Base-by-base conservation (phyloP, 441 rosid species). In the Iberis amara region DNA sequence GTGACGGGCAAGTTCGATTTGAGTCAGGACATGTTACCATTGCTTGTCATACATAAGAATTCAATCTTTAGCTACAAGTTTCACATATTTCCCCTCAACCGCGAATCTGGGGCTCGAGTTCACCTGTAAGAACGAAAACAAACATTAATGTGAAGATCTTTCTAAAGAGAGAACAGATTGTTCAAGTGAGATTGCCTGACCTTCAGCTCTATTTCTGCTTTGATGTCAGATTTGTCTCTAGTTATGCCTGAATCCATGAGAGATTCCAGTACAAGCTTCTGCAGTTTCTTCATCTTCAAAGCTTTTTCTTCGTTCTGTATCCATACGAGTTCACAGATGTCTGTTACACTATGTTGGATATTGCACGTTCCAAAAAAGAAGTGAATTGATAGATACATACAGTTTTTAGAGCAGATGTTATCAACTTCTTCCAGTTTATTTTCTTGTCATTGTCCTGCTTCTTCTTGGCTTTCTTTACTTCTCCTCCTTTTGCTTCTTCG, bases 351-450 rank as follows among this genome's bases (percentile, higher is more conserved):
- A 8, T 38, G 14, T 3, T 26, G 31, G 12, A 35, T 42, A 36
- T 6, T 31, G 55, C 30, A 39, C 14, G 57, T 41, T 35, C 45
- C n/a, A 26, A n/a, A n/a, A 54, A 21, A 26, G 21, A 47, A 33
- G 7, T 11, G 38, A 50, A 37, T 8, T 61, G 9, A 52, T 18
- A 15, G 49, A 69, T 43, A 71, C 83, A 11, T 82, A 83, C 98
- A 7, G 82, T 68, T 72, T 68, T 82, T 77, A 88, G 62, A 44
- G 89, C 72, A 6, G 83, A 65, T 37, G 68, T 75, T 51, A 91
- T 75, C 76, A 85, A 56, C 76, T 80, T 88, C 75, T 80, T 85
- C 94, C 94, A 83, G 57, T 79, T 83, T 52, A 91, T 82, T 69
- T 85, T 75, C 73, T 62, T 68, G 62, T 70, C 59, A 28, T 57